A percentile compares a stretch with the other conserved stretches of the same genome.
phyloP scores from a whole-genome alignment of 345 rosid species.

The Boechera divaricarpa region DNA sequence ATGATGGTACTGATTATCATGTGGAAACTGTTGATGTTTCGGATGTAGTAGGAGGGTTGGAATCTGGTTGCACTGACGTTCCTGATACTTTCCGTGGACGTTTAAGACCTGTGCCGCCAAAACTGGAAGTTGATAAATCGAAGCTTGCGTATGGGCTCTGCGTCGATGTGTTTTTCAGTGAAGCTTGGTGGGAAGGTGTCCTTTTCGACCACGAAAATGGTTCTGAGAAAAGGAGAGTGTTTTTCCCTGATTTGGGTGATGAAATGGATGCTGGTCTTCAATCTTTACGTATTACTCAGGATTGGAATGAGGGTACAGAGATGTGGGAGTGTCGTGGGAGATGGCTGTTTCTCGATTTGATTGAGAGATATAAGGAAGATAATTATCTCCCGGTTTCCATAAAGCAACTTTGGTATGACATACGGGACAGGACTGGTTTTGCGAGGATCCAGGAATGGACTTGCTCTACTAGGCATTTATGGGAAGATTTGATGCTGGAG shows the following conservation, averaged over 20 bases:
- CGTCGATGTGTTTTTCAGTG: slow-evolving; percentile 61
- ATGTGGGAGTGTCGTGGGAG: slow-evolving; percentile 69
- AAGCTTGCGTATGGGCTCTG: slow-evolving; percentile 62
- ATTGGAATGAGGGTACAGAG: slow-evolving; percentile 63
- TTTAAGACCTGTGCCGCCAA: slow-evolving; percentile 70
- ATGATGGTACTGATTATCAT: slow-evolving; percentile 48
- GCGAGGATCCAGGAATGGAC: slow-evolving; percentile 62
- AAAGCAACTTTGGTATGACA: slow-evolving; percentile 80
- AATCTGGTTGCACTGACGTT: slow-evolving; percentile 17
- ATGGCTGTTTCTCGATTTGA: slow-evolving; percentile 72
- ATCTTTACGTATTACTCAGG: slow-evolving; percentile 65
- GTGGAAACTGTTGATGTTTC: slow-evolving; percentile 56
- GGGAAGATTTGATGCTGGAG: slow-evolving; percentile 55
- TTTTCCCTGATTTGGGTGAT: slow-evolving; percentile 90
- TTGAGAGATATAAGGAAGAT: slow-evolving; percentile 51
- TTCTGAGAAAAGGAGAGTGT: slow-evolving; percentile 55
- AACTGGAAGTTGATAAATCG: slow-evolving; percentile 35
- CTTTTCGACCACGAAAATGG: slow-evolving; percentile 62
- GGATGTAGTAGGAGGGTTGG: slow-evolving; percentile 43
- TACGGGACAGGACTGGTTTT: slow-evolving; percentile 57
- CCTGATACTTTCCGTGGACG: slow-evolving; percentile 44
- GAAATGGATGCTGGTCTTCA: slow-evolving; percentile 50
- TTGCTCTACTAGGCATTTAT: slow-evolving; percentile 43
- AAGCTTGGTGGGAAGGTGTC: slow-evolving; percentile 96
- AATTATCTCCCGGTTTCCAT: slow-evolving; percentile 59